These are phyloP conservation scores for Ceratocystis ficicola DNA, from an alignment of 2,329 filamentous ascomycete genomes.

Conservation along the genomic window DNA sequence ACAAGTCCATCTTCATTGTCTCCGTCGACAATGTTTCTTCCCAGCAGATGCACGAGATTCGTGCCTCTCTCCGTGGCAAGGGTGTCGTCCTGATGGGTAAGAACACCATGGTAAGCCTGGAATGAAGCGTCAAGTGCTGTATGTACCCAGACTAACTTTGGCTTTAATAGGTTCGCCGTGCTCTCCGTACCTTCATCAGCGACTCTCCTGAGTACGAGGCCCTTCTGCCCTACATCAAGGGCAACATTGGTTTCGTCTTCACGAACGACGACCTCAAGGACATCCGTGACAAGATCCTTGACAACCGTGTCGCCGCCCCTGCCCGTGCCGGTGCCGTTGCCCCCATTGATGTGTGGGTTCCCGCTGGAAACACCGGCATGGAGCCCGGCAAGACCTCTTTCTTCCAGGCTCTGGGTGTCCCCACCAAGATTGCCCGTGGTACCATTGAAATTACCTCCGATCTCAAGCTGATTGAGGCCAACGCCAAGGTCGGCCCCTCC, in stretches of 20 bases:
- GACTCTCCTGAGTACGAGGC: constrained; percentile 97
- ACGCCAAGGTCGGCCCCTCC: constrained; percentile 90
- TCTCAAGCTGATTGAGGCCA: constrained; percentile 92
- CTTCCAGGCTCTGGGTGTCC: constrained; percentile 99
- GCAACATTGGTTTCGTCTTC: constrained; percentile 99
- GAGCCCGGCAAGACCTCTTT: constrained; percentile 99
- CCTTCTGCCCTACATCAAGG: constrained; percentile 88
- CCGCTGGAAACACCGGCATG: constrained; percentile 99
- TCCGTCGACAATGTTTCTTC: constrained; percentile 98
- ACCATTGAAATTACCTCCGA: constrained; percentile 99
- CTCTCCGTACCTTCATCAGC: constrained; percentile 81
- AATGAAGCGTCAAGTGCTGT: neutral
- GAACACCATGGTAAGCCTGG: constrained; percentile 85
- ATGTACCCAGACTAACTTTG: too few species aligned
- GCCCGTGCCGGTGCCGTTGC: constrained; percentile 96
- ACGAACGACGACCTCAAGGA: constrained; percentile 93
- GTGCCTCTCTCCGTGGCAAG: constrained; percentile 75
- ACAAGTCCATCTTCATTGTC: constrained; percentile 97
- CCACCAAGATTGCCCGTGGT: constrained; percentile 99
- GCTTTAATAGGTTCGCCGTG: constrained; percentile 65
- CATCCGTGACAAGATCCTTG: constrained; percentile 83
- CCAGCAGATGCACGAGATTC: constrained; percentile 99
- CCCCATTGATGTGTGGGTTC: constrained; percentile 84
- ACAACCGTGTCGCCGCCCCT: constrained; percentile 95
- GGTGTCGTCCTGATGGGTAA: constrained; percentile 98